Evolutionary conservation across 1,139 yeast species (phyloP), one percentile per base, ranked within the genome.

Genomic region (Waltiozyma sp.): DNA sequence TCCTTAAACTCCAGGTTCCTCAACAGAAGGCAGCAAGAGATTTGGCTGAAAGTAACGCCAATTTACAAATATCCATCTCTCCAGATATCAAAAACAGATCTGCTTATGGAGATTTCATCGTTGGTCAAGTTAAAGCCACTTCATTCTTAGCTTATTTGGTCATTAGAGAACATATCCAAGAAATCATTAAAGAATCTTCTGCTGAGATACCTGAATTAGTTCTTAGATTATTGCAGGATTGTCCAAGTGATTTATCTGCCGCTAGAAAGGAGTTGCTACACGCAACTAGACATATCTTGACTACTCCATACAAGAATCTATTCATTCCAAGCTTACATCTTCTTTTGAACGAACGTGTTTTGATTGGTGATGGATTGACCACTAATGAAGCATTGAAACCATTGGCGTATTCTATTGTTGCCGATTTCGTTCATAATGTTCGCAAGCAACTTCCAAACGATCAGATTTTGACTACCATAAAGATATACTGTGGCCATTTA

Each of bases 91-190:
- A 74, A 45, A 86, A 86, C 57, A 73, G 95, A 53, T 72, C 78
- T 18, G 82, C 86, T 0, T 91, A 82, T 62, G 85, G 93, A 48
- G 98, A 93, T 53, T 86, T 91, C 56, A 80, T 91, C 18, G 67
- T 86, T 37, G 93, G 96, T n/a, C 99, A 93, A 62, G 96, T 93
- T 37, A 93, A 93, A 60, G 95, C 97, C 1, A 93, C 95, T 43
- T 87, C 96, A 0, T 91, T 93, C 53, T 68, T 93, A 56, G 97
- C 98, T 0, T 93, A 89, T 60, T 88, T 89, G 2, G 80, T 82
- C 50, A 80, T 93, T 38, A 74, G 97, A 51, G 91, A 95, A 9
- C 84, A 81, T 55, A 80, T 94, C 2, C 73, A 77, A 31, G 79
- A 78, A 40, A 70, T 73, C 43, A 64, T 91, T 51, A 72, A 75